Evolutionary conservation across 1,284 basidiomycete genomes (phyloP), one percentile per base, ranked within the genome.

Genomic region (Pyrrhoderma noxium): DNA sequence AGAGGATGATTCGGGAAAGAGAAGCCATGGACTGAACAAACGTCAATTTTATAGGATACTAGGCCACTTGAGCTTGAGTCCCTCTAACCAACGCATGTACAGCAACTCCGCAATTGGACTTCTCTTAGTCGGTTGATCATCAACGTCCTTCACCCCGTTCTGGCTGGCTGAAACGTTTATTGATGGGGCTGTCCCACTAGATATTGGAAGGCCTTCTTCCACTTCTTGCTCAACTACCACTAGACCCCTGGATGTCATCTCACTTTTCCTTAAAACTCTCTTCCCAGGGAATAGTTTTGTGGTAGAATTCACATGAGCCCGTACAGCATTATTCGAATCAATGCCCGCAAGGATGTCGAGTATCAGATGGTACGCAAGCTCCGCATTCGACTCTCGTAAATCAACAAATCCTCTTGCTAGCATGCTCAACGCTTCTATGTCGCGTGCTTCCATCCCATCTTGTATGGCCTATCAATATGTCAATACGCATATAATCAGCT

Each of bases 31-130:
- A n/a, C n/a, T n/a, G n/a, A n/a, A n/a, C n/a, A n/a, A 40, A n/a
- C n/a, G n/a, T 16, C 38, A 16, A 25, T 9, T 13, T 52, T 69
- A 85, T 55, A 82, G 66, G 50, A 87, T 72, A 61, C 74, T 86
- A 3, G 89, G 88, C 90, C 90, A 92, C 64, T 91, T 92, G 61
- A 92, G 71, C 68, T 81, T 85, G 49, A 96, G 68, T 1, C 92
- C 93, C 63, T 97, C 91, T 22, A 97, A 71, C 94, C 94, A 98
- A 44, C 95, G 80, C 74, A 94, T 86, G 65, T 97, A 98, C 23
- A 98, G 72, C 57, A 98, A 74, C 64, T 97, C 93, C 16, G 93
- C 87, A 37, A 98, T 93, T 1, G 93, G 93, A 18, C 84, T 86
- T 64, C 82, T 85, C 56, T 77, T 73, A 41, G 70, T 35, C 34